phyloP scores from a whole-genome alignment of 805 yeast species.

The Pichia cabralensis region DNA sequence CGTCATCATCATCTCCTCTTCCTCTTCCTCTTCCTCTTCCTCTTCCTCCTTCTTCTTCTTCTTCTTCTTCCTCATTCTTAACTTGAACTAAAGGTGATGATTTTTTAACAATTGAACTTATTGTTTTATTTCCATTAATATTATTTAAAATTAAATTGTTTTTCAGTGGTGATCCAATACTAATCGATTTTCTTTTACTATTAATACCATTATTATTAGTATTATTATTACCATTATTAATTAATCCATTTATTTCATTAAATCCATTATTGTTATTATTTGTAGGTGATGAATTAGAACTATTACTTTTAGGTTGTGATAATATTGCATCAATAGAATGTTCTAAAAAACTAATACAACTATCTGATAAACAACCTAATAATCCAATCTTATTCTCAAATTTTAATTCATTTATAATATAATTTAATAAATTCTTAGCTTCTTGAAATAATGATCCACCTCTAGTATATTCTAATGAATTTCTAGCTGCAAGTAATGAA shows the following conservation, averaged over 20 bases:
- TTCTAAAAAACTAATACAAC: slow-evolving; percentile 48
- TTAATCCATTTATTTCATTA: neutral
- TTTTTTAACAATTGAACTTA: too few relatives aligned
- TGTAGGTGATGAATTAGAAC: too few relatives aligned
- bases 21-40: neutral
- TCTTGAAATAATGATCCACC: slow-evolving; percentile 75
- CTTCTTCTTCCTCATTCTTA: neutral
- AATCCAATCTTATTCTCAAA: slow-evolving; percentile 41
- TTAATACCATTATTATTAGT: neutral
- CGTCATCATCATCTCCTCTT: neutral
- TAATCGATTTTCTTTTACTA: neutral
- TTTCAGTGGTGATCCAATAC: slow-evolving; percentile 17
- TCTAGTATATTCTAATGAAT: slow-evolving; percentile 71
- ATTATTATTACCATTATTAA: too few relatives aligned
- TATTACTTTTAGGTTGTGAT: slow-evolving; percentile 34
- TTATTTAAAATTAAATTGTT: slow-evolving; percentile 2
- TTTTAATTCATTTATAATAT: slow-evolving; percentile 40
- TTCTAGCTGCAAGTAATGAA: slow-evolving; percentile 57
- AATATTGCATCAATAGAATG: slow-evolving; percentile 51
- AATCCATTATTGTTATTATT: neutral
- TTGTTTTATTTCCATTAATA: neutral
- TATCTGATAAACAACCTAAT: slow-evolving; percentile 53
- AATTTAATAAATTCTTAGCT: slow-evolving; percentile 45
- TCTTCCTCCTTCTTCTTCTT: neutral
- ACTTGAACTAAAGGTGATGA: too few relatives aligned